These are phyloP conservation scores for Toxicodendron radicans DNA, from an alignment of 345 rosid genomes.

Conservation along the genomic window DNA sequence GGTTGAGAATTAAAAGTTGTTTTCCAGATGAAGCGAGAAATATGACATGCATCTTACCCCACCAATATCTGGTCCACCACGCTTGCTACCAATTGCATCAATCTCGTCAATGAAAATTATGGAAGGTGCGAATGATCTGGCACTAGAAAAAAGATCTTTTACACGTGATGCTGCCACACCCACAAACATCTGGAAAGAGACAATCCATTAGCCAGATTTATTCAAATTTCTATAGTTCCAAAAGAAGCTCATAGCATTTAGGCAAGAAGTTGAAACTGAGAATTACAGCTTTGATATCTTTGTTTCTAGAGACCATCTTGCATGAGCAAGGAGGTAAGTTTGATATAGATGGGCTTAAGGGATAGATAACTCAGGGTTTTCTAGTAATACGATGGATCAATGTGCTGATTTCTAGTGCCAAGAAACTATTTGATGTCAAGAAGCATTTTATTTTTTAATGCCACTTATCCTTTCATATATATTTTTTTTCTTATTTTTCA, in stretches of 20 bases:
- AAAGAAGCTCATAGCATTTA: neutral
- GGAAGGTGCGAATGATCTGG: slow-evolving; percentile 92
- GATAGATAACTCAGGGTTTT: neutral
- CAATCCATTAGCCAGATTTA: slow-evolving; percentile 23
- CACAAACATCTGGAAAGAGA: slow-evolving; percentile 80
- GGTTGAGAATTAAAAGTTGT: slow-evolving; percentile 1
- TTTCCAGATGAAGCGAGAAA: slow-evolving; percentile 6
- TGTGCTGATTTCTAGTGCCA: neutral
- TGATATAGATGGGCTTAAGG: neutral
- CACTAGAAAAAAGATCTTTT: slow-evolving; percentile 89
- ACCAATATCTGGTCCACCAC: slow-evolving; percentile 97
- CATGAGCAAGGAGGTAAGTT: neutral
- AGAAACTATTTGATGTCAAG: neutral
- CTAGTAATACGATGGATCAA: neutral
- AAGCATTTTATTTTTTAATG: neutral
- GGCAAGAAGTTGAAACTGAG: neutral
- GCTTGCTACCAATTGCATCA: slow-evolving; percentile 97
- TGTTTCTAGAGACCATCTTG: neutral
- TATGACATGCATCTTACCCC: slow-evolving; percentile 59
- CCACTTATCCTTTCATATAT: neutral
- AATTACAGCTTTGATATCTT: neutral
- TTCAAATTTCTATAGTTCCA: slow-evolving; percentile 7
- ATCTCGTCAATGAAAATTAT: slow-evolving; percentile 96
- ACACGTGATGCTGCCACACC: slow-evolving; percentile 99
- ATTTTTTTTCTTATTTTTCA: neutral